Conservation (phyloP, 78 protist species). For the Mantamonas sphyraenae region DNA sequence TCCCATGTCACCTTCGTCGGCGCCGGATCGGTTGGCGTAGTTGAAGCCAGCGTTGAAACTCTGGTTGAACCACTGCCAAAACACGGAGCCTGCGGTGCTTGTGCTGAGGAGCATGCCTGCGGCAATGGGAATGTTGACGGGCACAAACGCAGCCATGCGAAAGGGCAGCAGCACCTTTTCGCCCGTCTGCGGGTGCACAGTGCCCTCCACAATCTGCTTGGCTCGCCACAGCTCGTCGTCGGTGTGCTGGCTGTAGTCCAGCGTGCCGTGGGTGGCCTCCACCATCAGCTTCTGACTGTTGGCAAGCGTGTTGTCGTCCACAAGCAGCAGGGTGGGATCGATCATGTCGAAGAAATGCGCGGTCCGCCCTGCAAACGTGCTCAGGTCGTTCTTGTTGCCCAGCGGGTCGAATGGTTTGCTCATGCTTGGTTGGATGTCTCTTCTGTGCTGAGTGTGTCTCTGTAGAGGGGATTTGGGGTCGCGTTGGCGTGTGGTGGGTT, state of each 20-base stretch:
- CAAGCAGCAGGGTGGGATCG: slow-evolving; percentile 6
- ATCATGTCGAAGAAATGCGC: slow-evolving; percentile 16
- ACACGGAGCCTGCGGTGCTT: neutral
- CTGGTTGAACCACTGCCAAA: slow-evolving; percentile 21
- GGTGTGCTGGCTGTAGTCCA: neutral
- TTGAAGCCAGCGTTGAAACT: slow-evolving; percentile 27
- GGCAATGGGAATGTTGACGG: slow-evolving; percentile 10
- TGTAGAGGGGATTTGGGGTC: too few relatives aligned
- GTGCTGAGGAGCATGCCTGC: slow-evolving; percentile 10
- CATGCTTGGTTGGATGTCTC: neutral
- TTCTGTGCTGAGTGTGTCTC: too few relatives aligned
- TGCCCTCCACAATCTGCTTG: neutral
- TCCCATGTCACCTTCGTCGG: too few relatives aligned
- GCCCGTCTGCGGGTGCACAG: slow-evolving; percentile 14
- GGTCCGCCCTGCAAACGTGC: neutral
- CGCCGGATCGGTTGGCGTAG: slow-evolving; percentile 18
- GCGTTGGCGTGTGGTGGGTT: too few relatives aligned
- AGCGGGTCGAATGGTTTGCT: neutral
- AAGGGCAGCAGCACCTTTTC: slow-evolving; percentile 1
- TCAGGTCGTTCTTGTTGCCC: slow-evolving; percentile 4
- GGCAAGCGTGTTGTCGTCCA: neutral
- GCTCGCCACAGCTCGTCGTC: slow-evolving; percentile 20
- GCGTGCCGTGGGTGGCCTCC: neutral
- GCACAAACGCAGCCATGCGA: neutral
- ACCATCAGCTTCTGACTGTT: neutral